Percentiles rank a stretch among this genome's conserved stretches.
These are phyloP conservation scores for Trypanosoma melophagium DNA, from an alignment of 208 protist species.

Conservation along the genomic window DNA sequence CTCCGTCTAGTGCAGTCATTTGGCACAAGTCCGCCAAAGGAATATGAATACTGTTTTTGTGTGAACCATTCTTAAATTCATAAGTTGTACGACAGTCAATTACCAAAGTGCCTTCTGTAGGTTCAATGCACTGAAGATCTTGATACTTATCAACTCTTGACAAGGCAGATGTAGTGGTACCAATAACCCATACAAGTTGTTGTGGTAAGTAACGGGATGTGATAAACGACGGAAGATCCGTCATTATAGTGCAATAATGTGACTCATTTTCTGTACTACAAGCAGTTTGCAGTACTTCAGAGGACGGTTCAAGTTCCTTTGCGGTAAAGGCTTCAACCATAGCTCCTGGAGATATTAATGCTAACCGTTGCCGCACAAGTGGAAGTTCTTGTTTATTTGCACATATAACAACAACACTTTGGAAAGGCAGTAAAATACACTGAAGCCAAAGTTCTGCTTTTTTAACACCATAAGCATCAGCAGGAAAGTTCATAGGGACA, in stretches of 20 bases:
- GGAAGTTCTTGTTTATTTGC: conserved; percentile 25
- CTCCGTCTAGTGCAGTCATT: conserved; percentile 40
- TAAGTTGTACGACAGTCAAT: conserved; percentile 77
- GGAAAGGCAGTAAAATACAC: conserved; percentile 59
- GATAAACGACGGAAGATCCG: neutral
- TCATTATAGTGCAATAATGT: neutral
- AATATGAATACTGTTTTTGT: conserved; percentile 65
- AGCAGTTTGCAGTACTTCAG: neutral
- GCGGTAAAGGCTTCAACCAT: conserved; percentile 36
- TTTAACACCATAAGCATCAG: conserved; percentile 60
- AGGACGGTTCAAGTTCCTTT: conserved; percentile 30
- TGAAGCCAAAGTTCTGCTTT: conserved; percentile 83
- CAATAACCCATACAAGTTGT: conserved; percentile 20
- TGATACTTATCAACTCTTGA: conserved; percentile 25
- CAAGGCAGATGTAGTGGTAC: conserved; percentile 2
- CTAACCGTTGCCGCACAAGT: conserved; percentile 33
- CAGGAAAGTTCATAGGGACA: conserved; percentile 78
- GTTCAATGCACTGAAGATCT: conserved; percentile 31
- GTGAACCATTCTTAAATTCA: conserved; percentile 84
- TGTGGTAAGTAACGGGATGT: conserved; percentile 19
- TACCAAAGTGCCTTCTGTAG: conserved; percentile 34
- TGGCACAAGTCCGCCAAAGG: conserved; percentile 59
- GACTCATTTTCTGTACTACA: neutral
- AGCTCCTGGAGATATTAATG: conserved; percentile 37
- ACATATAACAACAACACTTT: conserved; percentile 57